phyloP scores from a whole-genome alignment of 805 yeast species.

The Lipomyces lipofer region DNA sequence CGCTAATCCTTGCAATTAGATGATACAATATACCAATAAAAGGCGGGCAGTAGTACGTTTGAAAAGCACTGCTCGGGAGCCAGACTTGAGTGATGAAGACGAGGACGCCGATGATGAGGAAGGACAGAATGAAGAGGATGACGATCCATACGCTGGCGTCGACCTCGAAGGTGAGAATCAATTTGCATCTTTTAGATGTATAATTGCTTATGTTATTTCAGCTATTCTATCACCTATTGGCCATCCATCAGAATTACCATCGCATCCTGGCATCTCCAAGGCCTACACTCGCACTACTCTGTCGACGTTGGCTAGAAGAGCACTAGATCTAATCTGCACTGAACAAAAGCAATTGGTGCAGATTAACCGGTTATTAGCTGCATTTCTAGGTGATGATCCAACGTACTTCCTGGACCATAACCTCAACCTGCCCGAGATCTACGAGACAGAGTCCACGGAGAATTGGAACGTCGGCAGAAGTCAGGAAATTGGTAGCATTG shows the following conservation, averaged over 20 bases:
- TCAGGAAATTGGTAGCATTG: no score
- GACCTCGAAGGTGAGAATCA: slow-evolving; percentile 49
- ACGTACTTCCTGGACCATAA: slow-evolving; percentile 61
- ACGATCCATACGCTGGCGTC: slow-evolving; percentile 51
- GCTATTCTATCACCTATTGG: slow-evolving; percentile 72
- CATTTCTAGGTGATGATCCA: slow-evolving; percentile 86
- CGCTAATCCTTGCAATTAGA: slow-evolving; percentile 12
- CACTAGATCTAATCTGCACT: slow-evolving; percentile 73
- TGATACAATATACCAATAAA: slow-evolving; percentile 39
- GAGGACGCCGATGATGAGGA: slow-evolving; percentile 38
- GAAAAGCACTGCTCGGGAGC: slow-evolving; percentile 35
- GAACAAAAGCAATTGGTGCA: slow-evolving; percentile 79
- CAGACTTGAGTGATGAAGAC: slow-evolving; percentile 33
- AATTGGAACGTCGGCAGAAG: not conserved
- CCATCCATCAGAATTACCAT: slow-evolving; percentile 75
- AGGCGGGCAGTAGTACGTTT: slow-evolving; percentile 39
- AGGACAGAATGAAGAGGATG: slow-evolving; percentile 42
- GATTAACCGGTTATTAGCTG: slow-evolving; percentile 68
- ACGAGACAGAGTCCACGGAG: slow-evolving; percentile 35
- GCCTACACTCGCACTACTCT: slow-evolving; percentile 64
- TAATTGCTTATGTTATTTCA: slow-evolving; percentile 30
- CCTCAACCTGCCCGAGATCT: slow-evolving; percentile 66
- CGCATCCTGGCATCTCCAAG: slow-evolving; percentile 65
- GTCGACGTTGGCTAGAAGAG: slow-evolving; percentile 63
- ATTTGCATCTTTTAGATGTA: no score